Conservation (phyloP, 306 rosid species). For the Myrica gale region DNA sequence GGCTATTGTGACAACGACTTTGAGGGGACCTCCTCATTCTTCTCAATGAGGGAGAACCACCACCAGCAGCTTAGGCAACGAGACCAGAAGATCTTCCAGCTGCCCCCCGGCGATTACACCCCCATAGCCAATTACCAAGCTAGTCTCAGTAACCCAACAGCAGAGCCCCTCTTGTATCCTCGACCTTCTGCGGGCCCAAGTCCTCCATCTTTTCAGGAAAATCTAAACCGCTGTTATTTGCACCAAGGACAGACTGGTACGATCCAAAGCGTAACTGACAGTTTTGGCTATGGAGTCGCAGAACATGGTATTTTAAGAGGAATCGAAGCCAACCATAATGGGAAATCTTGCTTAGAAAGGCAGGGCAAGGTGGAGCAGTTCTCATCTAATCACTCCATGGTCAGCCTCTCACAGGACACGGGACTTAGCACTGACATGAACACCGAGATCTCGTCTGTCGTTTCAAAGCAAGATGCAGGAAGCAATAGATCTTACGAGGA, state of each 20-base stretch:
- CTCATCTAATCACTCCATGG: slow-evolving; percentile 58
- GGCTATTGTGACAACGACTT: slow-evolving; percentile 12
- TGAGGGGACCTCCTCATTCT: slow-evolving; percentile 20
- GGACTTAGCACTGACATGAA: slow-evolving; percentile 65
- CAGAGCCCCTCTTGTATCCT: slow-evolving; percentile 9
- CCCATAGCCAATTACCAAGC: slow-evolving; percentile 18
- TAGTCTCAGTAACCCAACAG: slow-evolving; percentile 28
- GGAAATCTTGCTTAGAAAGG: slow-evolving; percentile 13
- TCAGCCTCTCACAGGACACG: slow-evolving; percentile 64
- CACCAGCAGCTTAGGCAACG: slow-evolving; percentile 32
- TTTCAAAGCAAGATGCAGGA: slow-evolving; percentile 49
- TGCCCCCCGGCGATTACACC: slow-evolving; percentile 25
- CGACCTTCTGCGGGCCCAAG: slow-evolving; percentile 29
- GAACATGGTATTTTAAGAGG: slow-evolving; percentile 25
- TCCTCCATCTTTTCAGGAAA: slow-evolving; percentile 28
- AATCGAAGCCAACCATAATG: slow-evolving; percentile 12
- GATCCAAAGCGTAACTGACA: not conserved
- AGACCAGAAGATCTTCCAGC: slow-evolving; percentile 31
- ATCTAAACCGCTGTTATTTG: slow-evolving; percentile 30
- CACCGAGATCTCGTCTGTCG: slow-evolving; percentile 59
- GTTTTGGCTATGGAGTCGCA: slow-evolving; percentile 6
- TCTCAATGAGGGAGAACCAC: slow-evolving; percentile 3
- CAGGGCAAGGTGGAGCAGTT: slow-evolving; percentile 65
- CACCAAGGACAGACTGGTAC: slow-evolving; percentile 31
- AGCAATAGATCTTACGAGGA: slow-evolving; percentile 38